phyloP scores from a whole-genome alignment of 495 filamentous ascomycete species.

The Arthonia radiata region DNA sequence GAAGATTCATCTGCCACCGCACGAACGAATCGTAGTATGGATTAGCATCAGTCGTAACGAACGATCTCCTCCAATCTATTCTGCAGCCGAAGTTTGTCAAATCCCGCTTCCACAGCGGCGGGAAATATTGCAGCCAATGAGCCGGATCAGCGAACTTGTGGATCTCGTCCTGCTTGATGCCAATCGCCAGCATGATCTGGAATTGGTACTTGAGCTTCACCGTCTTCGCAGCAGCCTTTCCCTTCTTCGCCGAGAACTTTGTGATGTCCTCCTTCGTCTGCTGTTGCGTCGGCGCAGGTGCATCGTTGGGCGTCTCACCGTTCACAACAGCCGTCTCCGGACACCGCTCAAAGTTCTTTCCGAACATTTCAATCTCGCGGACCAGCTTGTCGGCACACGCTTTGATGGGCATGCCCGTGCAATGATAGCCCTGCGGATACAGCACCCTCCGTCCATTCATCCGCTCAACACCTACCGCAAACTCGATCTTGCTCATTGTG shows the following conservation, averaged over 20 bases:
- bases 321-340: constrained; percentile 12
- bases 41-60: constrained; percentile 92
- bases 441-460: constrained; percentile 75
- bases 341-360: constrained; percentile 59
- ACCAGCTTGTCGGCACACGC: constrained; percentile 85
- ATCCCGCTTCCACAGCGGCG: constrained; percentile 55
- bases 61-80: constrained; percentile 77
- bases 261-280: constrained; percentile 48
- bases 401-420: constrained; percentile 95
- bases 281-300: constrained; percentile 31
- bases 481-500: constrained; percentile 75
- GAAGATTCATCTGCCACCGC: constrained; percentile 88
- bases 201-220: constrained; percentile 66
- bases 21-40: constrained; percentile 94
- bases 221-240: constrained; percentile 75
- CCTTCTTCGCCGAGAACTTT: constrained; percentile 85
- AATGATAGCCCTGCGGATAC: constrained; percentile 85
- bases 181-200: constrained; percentile 68
- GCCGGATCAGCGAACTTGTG: constrained; percentile 71
- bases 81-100: constrained; percentile 61
- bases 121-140: constrained; percentile 77
- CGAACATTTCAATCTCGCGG: constrained; percentile 75
- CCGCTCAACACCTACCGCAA: constrained; percentile 53
- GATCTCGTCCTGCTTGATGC: constrained; percentile 66
- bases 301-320: constrained; percentile 27